These are phyloP conservation scores for Schwanniomyces sp. DNA, from an alignment of 805 yeast genomes.

Conservation along the genomic window DNA sequence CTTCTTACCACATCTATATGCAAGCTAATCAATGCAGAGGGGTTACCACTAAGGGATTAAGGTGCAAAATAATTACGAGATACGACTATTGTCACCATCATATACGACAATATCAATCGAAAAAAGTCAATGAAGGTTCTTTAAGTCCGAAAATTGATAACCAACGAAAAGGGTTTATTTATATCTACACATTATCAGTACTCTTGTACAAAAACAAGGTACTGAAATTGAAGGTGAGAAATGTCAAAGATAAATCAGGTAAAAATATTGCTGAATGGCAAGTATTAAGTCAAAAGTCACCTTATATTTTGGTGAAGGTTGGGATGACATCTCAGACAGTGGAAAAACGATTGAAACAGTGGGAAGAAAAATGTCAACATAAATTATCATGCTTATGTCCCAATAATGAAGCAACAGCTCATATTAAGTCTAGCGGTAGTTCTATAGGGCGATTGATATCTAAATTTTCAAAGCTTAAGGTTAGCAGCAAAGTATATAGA, in stretches of 20 bases:
- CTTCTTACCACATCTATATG: neutral
- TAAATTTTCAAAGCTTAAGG: slow-evolving; percentile 2
- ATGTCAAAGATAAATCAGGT: slow-evolving; percentile 20
- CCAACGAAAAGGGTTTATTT: slow-evolving; percentile 40
- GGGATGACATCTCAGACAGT: slow-evolving; percentile 55
- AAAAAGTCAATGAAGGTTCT: too few species aligned
- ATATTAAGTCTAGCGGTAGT: neutral
- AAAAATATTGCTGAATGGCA: slow-evolving; percentile 25
- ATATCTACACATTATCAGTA: slow-evolving; percentile 48
- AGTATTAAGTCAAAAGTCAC: slow-evolving; percentile 33
- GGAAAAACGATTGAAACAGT: slow-evolving; percentile 42
- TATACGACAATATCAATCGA: slow-evolving; percentile 7
- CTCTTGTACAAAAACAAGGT: slow-evolving; percentile 26
- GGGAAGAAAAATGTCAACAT: slow-evolving; percentile 54
- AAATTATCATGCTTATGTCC: slow-evolving; percentile 42
- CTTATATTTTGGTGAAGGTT: slow-evolving; percentile 46
- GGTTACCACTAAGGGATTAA: slow-evolving; percentile 36
- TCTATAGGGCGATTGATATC: slow-evolving; percentile 2
- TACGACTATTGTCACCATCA: slow-evolving; percentile 38
- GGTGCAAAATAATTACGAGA: slow-evolving; percentile 32
- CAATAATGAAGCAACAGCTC: neutral
- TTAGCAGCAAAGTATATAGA: slow-evolving; percentile 3
- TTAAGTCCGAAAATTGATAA: neutral
- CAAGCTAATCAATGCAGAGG: slow-evolving; percentile 35
- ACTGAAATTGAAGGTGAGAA: slow-evolving; percentile 39